Conservation (phyloP, 345 rosid genomes). For the Syzygium jambos region DNA sequence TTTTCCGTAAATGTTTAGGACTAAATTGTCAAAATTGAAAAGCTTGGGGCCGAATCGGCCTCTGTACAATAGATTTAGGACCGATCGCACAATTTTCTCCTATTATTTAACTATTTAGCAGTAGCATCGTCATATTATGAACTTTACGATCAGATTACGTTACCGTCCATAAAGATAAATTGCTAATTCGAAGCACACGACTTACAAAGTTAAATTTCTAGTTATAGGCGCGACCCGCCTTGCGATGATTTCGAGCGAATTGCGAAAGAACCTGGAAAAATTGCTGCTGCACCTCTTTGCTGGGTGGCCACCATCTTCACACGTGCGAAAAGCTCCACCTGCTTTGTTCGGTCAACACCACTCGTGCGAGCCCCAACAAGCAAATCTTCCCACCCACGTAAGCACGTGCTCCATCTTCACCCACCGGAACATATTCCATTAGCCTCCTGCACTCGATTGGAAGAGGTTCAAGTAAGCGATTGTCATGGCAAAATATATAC, state of each 20-base stretch:
- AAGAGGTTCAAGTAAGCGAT: background rate
- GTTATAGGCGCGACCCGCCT: rapidly evolving
- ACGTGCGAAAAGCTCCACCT: background rate
- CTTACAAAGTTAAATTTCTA: background rate
- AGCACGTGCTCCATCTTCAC: background rate
- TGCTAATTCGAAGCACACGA: rapidly evolving
- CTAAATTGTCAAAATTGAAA: too few species aligned
- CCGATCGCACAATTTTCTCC: too few species aligned
- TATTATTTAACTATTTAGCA: too few species aligned
- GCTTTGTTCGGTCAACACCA: background rate
- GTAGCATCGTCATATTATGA: too few species aligned
- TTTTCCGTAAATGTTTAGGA: too few species aligned
- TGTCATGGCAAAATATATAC: background rate
- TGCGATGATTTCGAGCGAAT: rapidly evolving
- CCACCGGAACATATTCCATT: rapidly evolving
- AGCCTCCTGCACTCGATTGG: background rate
- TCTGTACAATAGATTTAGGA: too few species aligned
- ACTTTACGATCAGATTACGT: too few species aligned
- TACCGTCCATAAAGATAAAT: too few species aligned
- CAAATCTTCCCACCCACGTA: rapidly evolving
- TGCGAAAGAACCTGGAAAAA: background rate
- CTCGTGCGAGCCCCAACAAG: background rate
- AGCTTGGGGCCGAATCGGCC: too few species aligned
- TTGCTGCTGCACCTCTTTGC: background rate
- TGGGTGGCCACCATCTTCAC: background rate